Base-by-base conservation (phyloP, 2,329 filamentous ascomycete species). In the Alternaria brassicicola region DNA sequence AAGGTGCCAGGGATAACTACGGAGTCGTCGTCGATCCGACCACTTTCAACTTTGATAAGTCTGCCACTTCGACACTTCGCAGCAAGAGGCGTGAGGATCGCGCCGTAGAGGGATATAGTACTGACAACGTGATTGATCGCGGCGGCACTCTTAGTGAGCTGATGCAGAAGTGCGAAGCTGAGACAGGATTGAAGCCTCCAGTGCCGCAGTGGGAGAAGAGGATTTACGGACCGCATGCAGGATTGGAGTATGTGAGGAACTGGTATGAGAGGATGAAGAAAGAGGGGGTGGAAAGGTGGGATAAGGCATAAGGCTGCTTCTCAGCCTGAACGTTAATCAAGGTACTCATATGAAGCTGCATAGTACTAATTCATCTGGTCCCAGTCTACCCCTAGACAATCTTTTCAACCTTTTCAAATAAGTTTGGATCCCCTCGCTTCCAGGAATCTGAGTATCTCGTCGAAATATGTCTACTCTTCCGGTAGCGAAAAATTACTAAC, bases 171-270 rank as follows among this genome's bases (percentile, higher is more conserved):
- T 79, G 73, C 47, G 65, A 80, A 5, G 57, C 73, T 41, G 80
- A 83, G 58, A 83, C 80, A 0, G 81, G 81, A 0, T 60, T 82
- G 35, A 62, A 70, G 41, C 62, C 80, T 0, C 81, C 81, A 2
- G 66, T 55, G 13, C 77, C 79, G 21, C 80, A 80, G 61, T 83
- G 81, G 81, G 75, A 78, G 38, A 70, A 72, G 19, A 72, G 79
- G 35, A 71, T 77, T 0, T 82, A 83, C 69, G 81, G 81, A 0
- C 80, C 81, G 15, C 81, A 83, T 70, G 72, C 76, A 13, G 72
- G 71, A 10, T 45, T 81, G 42, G 64, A 72, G 19, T 83, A 83
- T 68, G 79, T 83, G 36, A 72, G 75, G 62, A 59, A 74, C 0
- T 83, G 81, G 81, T 82, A 79, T 62, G 64, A 71, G 62, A 73